phyloP scores from a whole-genome alignment of 2,329 filamentous ascomycete genomes.

The Alternaria sp. region DNA sequence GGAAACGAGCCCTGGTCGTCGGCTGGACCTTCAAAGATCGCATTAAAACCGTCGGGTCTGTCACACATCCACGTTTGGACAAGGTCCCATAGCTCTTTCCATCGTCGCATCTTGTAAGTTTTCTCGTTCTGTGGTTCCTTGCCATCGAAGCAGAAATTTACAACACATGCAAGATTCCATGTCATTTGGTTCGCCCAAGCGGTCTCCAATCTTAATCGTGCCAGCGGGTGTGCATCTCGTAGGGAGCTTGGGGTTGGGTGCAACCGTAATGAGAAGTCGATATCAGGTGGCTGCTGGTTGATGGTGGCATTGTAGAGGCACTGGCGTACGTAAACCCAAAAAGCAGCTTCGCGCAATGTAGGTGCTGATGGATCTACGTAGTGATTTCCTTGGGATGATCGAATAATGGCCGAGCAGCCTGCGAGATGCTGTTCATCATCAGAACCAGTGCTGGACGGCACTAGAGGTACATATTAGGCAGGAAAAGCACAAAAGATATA shows the following conservation, averaged over 20 bases:
- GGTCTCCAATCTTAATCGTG: constrained; percentile 38
- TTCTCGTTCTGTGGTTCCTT: constrained; percentile 21
- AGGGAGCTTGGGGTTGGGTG: constrained; percentile 33
- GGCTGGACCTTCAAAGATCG: constrained; percentile 36
- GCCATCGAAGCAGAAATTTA: constrained; percentile 43
- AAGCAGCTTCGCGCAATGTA: constrained; percentile 43
- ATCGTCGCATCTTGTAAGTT: constrained; percentile 19
- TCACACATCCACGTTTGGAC: constrained; percentile 35
- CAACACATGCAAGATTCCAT: constrained; percentile 41
- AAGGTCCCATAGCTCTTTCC: constrained; percentile 35
- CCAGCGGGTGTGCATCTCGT: constrained; percentile 35
- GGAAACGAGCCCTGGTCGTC: constrained; percentile 28
- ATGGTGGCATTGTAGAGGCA: constrained; percentile 45
- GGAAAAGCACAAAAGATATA: not conserved
- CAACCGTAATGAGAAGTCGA: constrained; percentile 40
- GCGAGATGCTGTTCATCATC: constrained; percentile 41
- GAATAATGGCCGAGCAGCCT: constrained; percentile 43
- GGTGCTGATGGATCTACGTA: constrained; percentile 44
- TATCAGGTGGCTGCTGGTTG: constrained; percentile 41
- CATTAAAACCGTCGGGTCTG: constrained; percentile 37
- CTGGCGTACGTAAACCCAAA: constrained; percentile 47
- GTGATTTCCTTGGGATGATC: constrained; percentile 37
- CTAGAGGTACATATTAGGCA: constrained; percentile 21
- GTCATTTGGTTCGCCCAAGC: constrained; percentile 46
- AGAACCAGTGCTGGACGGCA: constrained; percentile 36